Percentiles rank a stretch among this genome's conserved stretches.
Conservation (phyloP, 306 rosid genomes). For the Ceratonia siliqua region DNA sequence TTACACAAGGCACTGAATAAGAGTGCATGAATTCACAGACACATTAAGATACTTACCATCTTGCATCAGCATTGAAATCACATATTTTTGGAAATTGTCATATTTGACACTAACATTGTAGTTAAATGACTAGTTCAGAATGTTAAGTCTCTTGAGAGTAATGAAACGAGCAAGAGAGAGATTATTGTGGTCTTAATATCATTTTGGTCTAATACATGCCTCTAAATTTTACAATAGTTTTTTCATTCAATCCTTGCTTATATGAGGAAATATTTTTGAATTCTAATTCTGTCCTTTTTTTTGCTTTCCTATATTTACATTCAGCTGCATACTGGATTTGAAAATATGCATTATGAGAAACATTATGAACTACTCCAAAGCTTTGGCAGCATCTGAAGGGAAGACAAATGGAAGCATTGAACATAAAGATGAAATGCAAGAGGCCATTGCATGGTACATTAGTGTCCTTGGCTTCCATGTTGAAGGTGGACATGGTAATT, state of each 20-base stretch:
- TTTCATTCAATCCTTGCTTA: conserved; percentile 13
- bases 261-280: not conserved
- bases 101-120: not conserved
- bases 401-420: conserved; percentile 41
- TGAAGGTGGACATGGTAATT: conserved; percentile 88
- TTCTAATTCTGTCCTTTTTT: not conserved
- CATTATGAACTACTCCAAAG: conserved; percentile 13
- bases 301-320: not conserved
- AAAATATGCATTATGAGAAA: not conserved
- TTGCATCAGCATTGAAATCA: not conserved
- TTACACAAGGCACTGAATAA: not conserved
- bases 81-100: not conserved
- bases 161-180: not conserved
- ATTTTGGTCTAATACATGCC: not conserved
- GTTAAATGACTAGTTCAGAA: not conserved
- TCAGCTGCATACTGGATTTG: not conserved
- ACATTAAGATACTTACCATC: not conserved
- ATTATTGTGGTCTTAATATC: not conserved
- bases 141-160: not conserved
- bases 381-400: conserved; percentile 61
- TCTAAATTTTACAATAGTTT: not conserved
- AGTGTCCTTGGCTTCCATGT: conserved; percentile 73
- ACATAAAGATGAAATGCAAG: conserved; percentile 51
- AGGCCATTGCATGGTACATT: conserved; percentile 82
- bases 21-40: not conserved